Percentiles rank a stretch among this genome's conserved stretches.
Evolutionary conservation across 2,329 filamentous ascomycete genomes (phyloP).

Genomic region (Talaromyces sp.): DNA sequence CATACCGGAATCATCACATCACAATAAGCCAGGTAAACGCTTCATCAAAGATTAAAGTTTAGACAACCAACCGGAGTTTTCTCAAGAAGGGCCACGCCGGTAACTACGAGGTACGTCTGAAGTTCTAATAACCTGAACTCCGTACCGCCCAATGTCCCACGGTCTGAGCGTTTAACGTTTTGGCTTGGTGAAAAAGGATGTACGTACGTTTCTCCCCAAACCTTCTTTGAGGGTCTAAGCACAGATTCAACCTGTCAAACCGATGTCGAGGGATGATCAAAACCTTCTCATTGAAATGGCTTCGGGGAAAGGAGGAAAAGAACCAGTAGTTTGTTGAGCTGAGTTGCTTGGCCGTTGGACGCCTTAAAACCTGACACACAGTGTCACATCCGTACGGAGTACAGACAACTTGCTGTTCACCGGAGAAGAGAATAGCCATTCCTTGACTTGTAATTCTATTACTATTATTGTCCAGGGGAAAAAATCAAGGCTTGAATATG

Average conservation of each 20-base stretch:
- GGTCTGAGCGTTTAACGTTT: neutral
- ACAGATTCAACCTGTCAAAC: neutral
- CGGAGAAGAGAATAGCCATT: neutral
- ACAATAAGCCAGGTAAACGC: neutral
- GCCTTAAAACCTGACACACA: neutral
- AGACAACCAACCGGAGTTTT: neutral
- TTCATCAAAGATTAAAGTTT: neutral
- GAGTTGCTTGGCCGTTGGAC: neutral
- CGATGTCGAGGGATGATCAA: neutral
- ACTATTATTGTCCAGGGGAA: neutral
- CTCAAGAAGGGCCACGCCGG: neutral
- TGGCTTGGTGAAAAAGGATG: neutral
- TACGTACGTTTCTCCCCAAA: conserved; percentile 1
- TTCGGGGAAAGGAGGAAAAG: neutral
- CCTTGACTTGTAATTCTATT: neutral
- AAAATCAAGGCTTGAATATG: neutral
- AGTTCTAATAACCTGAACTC: neutral
- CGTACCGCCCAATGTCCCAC: neutral
- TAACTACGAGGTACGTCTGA: neutral
- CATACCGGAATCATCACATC: neutral
- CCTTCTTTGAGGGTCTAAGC: neutral
- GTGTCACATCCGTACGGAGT: neutral
- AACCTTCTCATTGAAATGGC: neutral
- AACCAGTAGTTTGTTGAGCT: neutral
- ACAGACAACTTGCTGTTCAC: neutral